phyloP scores from a whole-genome alignment of 148 eudicot genomes.

The Fagopyrum homotropicum region DNA sequence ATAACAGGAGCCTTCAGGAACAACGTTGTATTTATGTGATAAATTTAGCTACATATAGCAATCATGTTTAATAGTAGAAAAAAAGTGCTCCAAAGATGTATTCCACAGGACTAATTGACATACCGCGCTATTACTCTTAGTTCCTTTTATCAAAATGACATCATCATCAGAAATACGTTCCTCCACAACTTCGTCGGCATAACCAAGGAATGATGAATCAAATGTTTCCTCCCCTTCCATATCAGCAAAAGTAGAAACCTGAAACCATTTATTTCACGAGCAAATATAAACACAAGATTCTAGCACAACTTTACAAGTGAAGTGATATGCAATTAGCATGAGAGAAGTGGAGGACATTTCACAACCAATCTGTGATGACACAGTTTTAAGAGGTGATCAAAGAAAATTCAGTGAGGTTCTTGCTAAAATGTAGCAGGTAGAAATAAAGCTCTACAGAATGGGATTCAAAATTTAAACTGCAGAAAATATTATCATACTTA shows the following conservation, averaged over 20 bases:
- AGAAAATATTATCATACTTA: not conserved
- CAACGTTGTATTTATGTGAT: not conserved
- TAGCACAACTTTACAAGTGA: not conserved
- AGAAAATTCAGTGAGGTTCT: not conserved
- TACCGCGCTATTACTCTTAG: slow-evolving; percentile 84
- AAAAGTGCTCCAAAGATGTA: not conserved
- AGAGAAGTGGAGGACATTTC: not conserved
- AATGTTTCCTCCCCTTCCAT: slow-evolving; percentile 99
- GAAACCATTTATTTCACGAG: slow-evolving; percentile 15
- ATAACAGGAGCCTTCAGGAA: not conserved
- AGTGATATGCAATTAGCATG: not conserved
- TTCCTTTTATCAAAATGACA: slow-evolving; percentile 89
- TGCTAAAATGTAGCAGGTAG: not conserved
- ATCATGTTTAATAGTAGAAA: not conserved
- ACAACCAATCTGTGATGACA: not conserved
- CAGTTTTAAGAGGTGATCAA: not conserved
- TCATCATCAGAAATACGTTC: slow-evolving; percentile 98
- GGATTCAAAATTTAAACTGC: not conserved
- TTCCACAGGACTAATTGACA: slow-evolving; percentile 13
- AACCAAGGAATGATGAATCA: slow-evolving; percentile 84
- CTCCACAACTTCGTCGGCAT: slow-evolving; percentile 95
- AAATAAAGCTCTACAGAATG: not conserved
- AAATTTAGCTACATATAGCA: not conserved
- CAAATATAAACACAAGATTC: not conserved
- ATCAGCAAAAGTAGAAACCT: slow-evolving; percentile 98